Base-by-base conservation (phyloP, 495 filamentous ascomycete species). In the Xylaria acuta region DNA sequence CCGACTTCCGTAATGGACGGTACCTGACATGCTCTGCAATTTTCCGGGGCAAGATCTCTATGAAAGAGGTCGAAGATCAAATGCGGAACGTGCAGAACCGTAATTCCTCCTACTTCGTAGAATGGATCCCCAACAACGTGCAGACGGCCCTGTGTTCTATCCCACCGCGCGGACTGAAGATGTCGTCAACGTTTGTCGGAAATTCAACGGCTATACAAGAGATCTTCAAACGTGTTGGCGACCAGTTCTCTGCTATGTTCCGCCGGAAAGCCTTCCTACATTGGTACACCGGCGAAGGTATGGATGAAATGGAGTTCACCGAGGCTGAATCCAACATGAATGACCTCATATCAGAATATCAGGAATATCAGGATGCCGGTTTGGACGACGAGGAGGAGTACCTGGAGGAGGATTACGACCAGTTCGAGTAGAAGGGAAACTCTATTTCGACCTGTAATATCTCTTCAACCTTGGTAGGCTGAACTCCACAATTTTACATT, bases 221-320 rank as follows among this genome's bases (percentile, higher is more conserved):
- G 88, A 91, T 98, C 75, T 97, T 98, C 93, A 98, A 97, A 92
- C 95, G 95, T 88, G 89, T 98, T 75, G 95, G 95, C 82, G 95
- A 97, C 78, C 95, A 97, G 86, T 98, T 98, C 90, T 92, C 90
- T 85, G 94, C 94, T 79, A 98, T 98, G 95, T 98, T 97, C 91
- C 88, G 95, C 85, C 93, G 95, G 84, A 97, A 97, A 90, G 95
- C 95, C 90, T 98, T 98, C 93, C 92, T 98, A 90, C 94, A 97
- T 89, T 98, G 95, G 95, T 98, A 98, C 84, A 98, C 95, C 90
- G 93, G 94, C 79, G 95, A 98, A 90, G 95, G 95, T 86, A 98
- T 97, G 95, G 95, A 98, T 86, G 95, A 98, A 90, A 97, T 97
- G 95, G 95, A 98, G 87, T 98, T 98, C 86, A 97, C 95, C 82